These are phyloP conservation scores for Xerocomus amazonicus DNA, from an alignment of 1,284 basidiomycete species.

Conservation along the genomic window DNA sequence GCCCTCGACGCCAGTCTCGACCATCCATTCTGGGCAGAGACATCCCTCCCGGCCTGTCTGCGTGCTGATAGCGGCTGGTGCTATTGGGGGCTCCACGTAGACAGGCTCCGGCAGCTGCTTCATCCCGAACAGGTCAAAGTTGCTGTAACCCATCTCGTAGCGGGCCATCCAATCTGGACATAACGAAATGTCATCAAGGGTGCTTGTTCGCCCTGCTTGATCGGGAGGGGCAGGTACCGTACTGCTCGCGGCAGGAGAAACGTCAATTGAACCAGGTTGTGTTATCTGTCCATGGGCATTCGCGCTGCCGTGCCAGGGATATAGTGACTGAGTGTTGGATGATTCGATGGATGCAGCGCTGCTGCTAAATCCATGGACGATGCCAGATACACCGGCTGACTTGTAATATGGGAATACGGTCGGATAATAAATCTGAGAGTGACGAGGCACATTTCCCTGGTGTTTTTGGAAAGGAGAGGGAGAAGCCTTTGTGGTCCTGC, in stretches of 20 bases:
- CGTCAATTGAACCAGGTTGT: not conserved
- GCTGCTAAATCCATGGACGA: too few species aligned
- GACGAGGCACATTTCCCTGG: too few species aligned
- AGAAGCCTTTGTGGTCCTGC: not conserved
- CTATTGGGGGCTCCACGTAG: not conserved
- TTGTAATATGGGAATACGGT: not conserved
- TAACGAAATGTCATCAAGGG: conserved; percentile 8
- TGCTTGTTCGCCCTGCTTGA: not conserved
- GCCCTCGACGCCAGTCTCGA: conserved; percentile 16
- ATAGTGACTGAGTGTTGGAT: not conserved
- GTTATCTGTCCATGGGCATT: not conserved
- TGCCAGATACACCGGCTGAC: too few species aligned
- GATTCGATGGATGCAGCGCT: not conserved
- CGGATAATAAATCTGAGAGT: too few species aligned
- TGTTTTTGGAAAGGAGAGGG: not conserved
- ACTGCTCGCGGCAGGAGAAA: too few species aligned
- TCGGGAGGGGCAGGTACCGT: too few species aligned
- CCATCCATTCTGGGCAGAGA: conserved; percentile 28
- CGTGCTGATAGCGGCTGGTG: not conserved
- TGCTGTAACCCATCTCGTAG: conserved; percentile 9
- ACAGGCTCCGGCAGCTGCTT: not conserved
- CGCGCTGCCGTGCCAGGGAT: not conserved
- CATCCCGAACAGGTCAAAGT: conserved; percentile 1
- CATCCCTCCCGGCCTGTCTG: conserved; percentile 7
- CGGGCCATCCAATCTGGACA: conserved; percentile 10